phyloP scores from a whole-genome alignment of 2,329 filamentous ascomycete genomes.

The Stachybotrys elegans region DNA sequence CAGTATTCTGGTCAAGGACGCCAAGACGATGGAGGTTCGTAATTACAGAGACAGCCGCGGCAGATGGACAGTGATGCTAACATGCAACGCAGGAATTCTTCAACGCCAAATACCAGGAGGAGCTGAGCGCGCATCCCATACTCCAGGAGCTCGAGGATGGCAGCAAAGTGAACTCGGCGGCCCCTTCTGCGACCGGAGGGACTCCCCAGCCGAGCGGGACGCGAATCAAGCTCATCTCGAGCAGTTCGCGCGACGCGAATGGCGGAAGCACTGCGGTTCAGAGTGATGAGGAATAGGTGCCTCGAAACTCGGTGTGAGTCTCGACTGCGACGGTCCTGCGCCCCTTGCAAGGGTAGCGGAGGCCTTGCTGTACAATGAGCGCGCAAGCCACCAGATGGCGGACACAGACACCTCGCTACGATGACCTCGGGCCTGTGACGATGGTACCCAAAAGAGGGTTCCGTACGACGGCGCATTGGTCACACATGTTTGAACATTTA shows the following conservation, averaged over 20 bases:
- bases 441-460: too few relatives aligned
- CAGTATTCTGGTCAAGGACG: conserved; percentile 87
- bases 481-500: conserved; percentile 14
- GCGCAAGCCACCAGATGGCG: too few relatives aligned
- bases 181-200: conserved; percentile 52
- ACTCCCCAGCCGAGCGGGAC: conserved; percentile 62
- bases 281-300: conserved; percentile 51
- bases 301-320: too few relatives aligned
- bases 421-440: too few relatives aligned
- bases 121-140: conserved; percentile 49
- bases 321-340: too few relatives aligned
- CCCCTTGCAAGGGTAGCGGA: too few relatives aligned
- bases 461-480: too few relatives aligned
- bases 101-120: conserved; percentile 46
- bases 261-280: conserved; percentile 35
- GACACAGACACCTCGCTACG: too few relatives aligned
- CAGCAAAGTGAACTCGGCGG: conserved; percentile 30
- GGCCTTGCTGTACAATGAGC: too few relatives aligned
- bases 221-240: conserved; percentile 65
- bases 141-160: conserved; percentile 50
- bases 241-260: conserved; percentile 30
- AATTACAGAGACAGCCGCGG: conserved; percentile 1
- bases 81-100: conserved; percentile 46
- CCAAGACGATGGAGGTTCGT: conserved; percentile 84
- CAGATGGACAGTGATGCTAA: neutral